Percentiles rank a stretch among this genome's conserved stretches.
Evolutionary conservation across 306 rosid genomes (phyloP).

Genomic region (Prunus campanulata): DNA sequence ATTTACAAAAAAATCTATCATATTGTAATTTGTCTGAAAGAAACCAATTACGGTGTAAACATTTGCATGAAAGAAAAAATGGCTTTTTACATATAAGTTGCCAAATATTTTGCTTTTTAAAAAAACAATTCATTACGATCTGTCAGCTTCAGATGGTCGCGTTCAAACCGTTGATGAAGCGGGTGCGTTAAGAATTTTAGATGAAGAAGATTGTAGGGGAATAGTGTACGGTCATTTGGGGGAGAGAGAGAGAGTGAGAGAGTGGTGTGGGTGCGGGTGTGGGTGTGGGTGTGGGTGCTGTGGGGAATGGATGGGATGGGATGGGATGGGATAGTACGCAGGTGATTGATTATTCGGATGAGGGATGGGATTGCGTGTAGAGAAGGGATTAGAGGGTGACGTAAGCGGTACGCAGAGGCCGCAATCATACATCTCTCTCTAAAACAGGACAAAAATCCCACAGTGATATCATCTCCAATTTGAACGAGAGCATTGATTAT

Average conservation of each 20-base stretch:
- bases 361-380: conserved; percentile 6
- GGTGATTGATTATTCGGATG: not conserved
- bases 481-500: not conserved
- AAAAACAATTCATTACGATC: no score
- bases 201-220: not conserved
- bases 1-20: no score
- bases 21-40: no score
- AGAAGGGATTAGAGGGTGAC: conserved; percentile 32
- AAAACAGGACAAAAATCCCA: conserved; percentile 19
- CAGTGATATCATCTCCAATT: not conserved
- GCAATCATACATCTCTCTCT: not conserved
- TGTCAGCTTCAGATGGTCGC: not conserved
- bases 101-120: no score
- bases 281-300: no score
- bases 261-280: no score
- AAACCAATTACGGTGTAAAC: no score
- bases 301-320: no score
- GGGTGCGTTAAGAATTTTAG: not conserved
- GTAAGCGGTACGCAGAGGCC: conserved; percentile 33
- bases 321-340: no score
- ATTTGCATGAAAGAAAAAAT: no score
- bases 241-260: no score
- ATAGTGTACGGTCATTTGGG: not conserved
- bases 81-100: no score
- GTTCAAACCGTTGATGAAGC: not conserved